A percentile compares a stretch with the other conserved stretches of the same genome.
Evolutionary conservation across 2,329 filamentous ascomycete species (phyloP).

Genomic region (Lachnellula willkommii): DNA sequence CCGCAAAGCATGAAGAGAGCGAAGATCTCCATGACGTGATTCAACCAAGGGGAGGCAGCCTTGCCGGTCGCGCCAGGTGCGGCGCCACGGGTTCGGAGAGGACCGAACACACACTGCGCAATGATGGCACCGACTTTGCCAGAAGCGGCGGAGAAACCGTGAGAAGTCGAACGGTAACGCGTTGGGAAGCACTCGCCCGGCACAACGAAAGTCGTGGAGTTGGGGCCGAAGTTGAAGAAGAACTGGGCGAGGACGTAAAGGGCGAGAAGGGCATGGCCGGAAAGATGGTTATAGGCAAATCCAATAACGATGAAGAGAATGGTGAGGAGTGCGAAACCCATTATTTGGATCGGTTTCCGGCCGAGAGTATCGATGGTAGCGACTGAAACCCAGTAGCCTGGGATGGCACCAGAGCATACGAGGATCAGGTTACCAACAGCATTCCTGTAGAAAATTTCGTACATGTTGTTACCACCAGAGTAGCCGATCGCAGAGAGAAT

Average conservation of each 20-base stretch:
- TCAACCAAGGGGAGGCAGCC: slow-evolving; percentile 50
- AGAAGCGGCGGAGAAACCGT: slow-evolving; percentile 34
- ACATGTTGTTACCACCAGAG: slow-evolving; percentile 56
- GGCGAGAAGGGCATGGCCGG: slow-evolving; percentile 47
- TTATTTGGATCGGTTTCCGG: slow-evolving; percentile 70
- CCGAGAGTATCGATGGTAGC: slow-evolving; percentile 70
- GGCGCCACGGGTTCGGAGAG: slow-evolving; percentile 41
- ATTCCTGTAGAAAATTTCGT: slow-evolving; percentile 64
- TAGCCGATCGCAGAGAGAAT: slow-evolving; percentile 71
- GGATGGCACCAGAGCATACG: slow-evolving; percentile 70
- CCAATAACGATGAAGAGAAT: slow-evolving; percentile 59
- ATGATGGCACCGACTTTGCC: slow-evolving; percentile 35
- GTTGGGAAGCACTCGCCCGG: slow-evolving; percentile 36
- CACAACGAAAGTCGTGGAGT: slow-evolving; percentile 35
- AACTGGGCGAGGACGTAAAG: slow-evolving; percentile 63
- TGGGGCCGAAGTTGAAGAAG: slow-evolving; percentile 56
- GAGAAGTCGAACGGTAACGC: slow-evolving; percentile 32
- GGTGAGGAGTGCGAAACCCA: slow-evolving; percentile 57
- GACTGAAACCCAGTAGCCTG: slow-evolving; percentile 76
- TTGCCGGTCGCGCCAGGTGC: slow-evolving; percentile 16
- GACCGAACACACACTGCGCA: slow-evolving; percentile 48
- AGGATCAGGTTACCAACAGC: slow-evolving; percentile 75
- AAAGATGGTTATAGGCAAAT: slow-evolving; percentile 50
- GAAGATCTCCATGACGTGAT: slow-evolving; percentile 73
- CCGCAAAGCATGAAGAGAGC: slow-evolving; percentile 76